phyloP scores from a whole-genome alignment of 441 rosid species.

The Bruguiera hainesii region DNA sequence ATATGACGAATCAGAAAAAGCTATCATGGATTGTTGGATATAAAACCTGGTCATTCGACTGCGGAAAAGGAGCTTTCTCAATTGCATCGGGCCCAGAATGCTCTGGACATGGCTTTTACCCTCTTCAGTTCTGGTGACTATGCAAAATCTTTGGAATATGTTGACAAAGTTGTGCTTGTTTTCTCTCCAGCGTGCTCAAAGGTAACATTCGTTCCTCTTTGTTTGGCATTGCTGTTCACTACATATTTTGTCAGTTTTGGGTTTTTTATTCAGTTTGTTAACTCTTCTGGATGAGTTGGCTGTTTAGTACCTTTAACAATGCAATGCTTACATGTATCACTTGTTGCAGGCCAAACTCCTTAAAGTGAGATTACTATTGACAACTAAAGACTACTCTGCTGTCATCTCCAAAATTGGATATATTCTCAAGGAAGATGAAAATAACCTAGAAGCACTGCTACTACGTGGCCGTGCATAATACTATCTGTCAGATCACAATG shows the following conservation, averaged over 20 bases:
- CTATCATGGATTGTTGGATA: constrained; percentile 62
- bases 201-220: constrained; percentile 38
- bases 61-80: constrained; percentile 96
- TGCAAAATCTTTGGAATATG: constrained; percentile 65
- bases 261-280: background rate
- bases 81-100: constrained; percentile 73
- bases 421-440: constrained; percentile 88
- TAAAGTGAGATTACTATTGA: constrained; percentile 65
- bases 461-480: constrained; percentile 97
- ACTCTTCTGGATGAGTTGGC: background rate
- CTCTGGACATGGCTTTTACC: constrained; percentile 59
- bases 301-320: background rate
- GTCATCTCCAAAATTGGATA: constrained; percentile 78
- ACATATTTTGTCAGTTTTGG: background rate
- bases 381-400: constrained; percentile 71
- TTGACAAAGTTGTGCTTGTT: constrained; percentile 87
- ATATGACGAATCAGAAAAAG: constrained; percentile 80
- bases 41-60: constrained; percentile 55
- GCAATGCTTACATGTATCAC: constrained; percentile 10
- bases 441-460: constrained; percentile 80
- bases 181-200: constrained; percentile 84
- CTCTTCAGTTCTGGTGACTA: constrained; percentile 69
- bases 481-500: constrained; percentile 95
- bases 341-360: constrained; percentile 76
- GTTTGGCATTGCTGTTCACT: background rate